Base-by-base conservation (phyloP, 2,329 filamentous ascomycete species). In the Fusarium nelsonii region DNA sequence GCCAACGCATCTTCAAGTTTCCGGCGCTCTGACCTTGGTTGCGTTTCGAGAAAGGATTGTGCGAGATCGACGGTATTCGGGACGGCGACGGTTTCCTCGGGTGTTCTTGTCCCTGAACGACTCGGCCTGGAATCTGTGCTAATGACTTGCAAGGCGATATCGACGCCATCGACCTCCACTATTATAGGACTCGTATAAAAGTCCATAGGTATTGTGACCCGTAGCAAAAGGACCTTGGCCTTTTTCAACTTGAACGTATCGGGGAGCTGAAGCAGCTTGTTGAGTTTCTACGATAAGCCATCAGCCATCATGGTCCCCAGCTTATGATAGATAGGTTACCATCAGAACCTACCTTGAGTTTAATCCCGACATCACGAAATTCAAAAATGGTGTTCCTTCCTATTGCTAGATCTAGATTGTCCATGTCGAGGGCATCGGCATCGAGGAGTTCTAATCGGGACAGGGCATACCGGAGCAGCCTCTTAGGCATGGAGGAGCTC, bases 361-460 rank as follows among this genome's bases (percentile, higher is more conserved):
- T 91, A 68, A 97, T 83, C 3, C 91, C 93, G 60, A 97, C 91
- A 84, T 98, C 91, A 72, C 91, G 89, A 72, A 97, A 90, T 79
- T 97, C 94, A 44, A 97, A 86, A 1, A 92, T 91, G 40, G 91
- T 96, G 70, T 91, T 90, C 78, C 91, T 90, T 34, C 96, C 96
- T 80, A 93, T 88, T 45, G 90, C 90, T 71, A 97, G 88, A 73
- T 97, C 93, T 68, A 98, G 82, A 71, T 93, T 93, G 69, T 96
- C 93, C 65, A 96, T 86, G 75, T 97, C 92, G 71, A 97, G 83
- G 14, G 92, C 90, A 76, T 97, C 91, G 59, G 93, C 92, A 75
- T 98, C 96, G 63, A 99, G 88, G 57, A 97, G 85, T 73, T 97
- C 94, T 62, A 97, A 85, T 60, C 91, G 90, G 26, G 91, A 91